Conservation (phyloP, 306 rosid species). For the Inga laurina region DNA sequence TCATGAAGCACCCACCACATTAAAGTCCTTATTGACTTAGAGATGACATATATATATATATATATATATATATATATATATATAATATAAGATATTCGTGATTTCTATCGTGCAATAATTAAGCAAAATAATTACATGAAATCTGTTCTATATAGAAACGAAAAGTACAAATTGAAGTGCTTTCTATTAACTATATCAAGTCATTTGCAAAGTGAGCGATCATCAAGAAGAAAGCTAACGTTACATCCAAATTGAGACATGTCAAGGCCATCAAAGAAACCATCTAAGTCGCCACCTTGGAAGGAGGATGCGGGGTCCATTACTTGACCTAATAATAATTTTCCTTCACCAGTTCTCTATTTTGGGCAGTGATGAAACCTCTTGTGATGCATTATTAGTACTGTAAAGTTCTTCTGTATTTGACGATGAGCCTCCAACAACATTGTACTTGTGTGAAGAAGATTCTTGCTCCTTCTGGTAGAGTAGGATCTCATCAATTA, state of each 20-base stretch:
- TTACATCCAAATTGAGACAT: not conserved
- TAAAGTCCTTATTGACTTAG: too few species aligned
- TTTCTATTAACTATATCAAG: too few species aligned
- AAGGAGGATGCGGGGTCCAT: not conserved
- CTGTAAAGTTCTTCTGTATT: not conserved
- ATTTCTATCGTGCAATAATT: too few species aligned
- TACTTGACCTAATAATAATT: too few species aligned
- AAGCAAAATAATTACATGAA: too few species aligned
- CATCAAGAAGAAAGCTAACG: not conserved
- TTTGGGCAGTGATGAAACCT: not conserved
- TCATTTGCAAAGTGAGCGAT: too few species aligned
- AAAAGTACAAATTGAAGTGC: too few species aligned
- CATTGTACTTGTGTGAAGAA: not conserved
- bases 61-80: too few species aligned
- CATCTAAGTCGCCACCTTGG: not conserved
- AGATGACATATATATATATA: too few species aligned
- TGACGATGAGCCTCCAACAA: slow-evolving; percentile 13
- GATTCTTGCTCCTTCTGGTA: slow-evolving; percentile 23
- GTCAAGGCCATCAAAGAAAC: not conserved
- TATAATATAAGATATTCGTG: too few species aligned
- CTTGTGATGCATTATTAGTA: not conserved
- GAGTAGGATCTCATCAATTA: slow-evolving; percentile 20
- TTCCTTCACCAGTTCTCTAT: not conserved
- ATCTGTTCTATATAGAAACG: too few species aligned
- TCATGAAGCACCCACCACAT: too few species aligned